These are phyloP conservation scores for Boletus barrowsii DNA, from an alignment of 768 basidiomycete genomes.

Conservation along the genomic window DNA sequence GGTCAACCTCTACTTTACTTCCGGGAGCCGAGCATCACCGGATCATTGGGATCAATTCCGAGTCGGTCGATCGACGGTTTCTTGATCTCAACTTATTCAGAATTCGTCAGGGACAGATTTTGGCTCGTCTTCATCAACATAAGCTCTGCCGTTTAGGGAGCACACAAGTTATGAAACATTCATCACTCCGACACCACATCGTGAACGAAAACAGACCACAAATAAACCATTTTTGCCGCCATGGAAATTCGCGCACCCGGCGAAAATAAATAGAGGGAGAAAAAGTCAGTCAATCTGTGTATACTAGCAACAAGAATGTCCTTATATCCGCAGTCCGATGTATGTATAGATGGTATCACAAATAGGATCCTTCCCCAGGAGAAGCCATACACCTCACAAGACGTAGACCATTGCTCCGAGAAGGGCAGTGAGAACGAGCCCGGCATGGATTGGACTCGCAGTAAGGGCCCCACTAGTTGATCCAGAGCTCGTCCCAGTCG, in stretches of 20 bases:
- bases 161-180: too few relatives aligned
- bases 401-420: conserved; percentile 17
- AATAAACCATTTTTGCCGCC: background rate
- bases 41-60: too few relatives aligned
- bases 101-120: too few relatives aligned
- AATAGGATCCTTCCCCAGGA: background rate
- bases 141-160: background rate
- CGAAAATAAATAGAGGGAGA: background rate
- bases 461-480: conserved; percentile 13
- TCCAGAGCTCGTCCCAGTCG: conserved; percentile 13
- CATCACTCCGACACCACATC: too few relatives aligned
- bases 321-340: background rate
- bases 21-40: too few relatives aligned
- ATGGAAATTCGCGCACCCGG: background rate
- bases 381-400: conserved; percentile 1
- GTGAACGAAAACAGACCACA: background rate
- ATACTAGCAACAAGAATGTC: conserved; percentile 3
- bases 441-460: conserved; percentile 11
- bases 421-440: conserved; percentile 9
- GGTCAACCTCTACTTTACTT: too few relatives aligned
- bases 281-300: background rate
- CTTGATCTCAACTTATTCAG: too few relatives aligned
- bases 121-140: too few relatives aligned
- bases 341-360: conserved; percentile 8
- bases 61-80: too few relatives aligned